Base-by-base conservation (phyloP, 2,329 filamentous ascomycete genomes). In the Blumeria hordei region DNA sequence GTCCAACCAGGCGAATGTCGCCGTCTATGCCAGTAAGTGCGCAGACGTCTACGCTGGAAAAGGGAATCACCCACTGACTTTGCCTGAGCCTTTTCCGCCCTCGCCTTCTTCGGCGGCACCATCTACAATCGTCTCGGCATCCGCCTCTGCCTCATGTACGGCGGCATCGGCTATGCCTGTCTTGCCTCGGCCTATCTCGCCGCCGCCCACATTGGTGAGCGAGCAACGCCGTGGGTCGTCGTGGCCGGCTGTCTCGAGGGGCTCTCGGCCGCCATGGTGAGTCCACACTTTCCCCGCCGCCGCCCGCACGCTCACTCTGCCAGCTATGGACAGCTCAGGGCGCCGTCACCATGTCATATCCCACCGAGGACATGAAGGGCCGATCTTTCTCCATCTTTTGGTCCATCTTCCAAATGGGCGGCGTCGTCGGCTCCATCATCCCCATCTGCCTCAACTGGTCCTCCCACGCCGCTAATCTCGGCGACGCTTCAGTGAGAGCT, bases 341-440 rank as follows among this genome's bases (percentile, higher is more conserved):
- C 57, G 80, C 83, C 57, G 85, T 90, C 64, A 88, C 90, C 82
- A 90, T 94, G 78, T 80, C 84, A 43, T 94, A 94, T 67, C 88
- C 88, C 1, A 72, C 76, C 18, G 88, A 94, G 69, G 68, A 77
- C 36, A 77, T 78, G 59, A 94, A 94, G 73, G 88, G 88, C 47
- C 80, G 81, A 57, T 94, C 88, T 67, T 94, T 94, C 66, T 84
- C 84, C 58, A 81, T 80, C 71, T 94, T 94, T 70, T 94, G 88
- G 88, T 80, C 88, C 67, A 93, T 95, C 64, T 95, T 94, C 74
- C 94, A 94, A 69, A 68, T 88, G 57, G 88, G 88, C 62, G 88
- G 81, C 62, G 88, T 94, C 58, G 86, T 95, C 67, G 88, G 88
- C 69, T 73, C 64, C 62, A 69, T 65, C 55, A n/a, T 54, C 18